phyloP scores from a whole-genome alignment of 2,329 filamentous ascomycete species.

The Trichophyton mentagrophytes region DNA sequence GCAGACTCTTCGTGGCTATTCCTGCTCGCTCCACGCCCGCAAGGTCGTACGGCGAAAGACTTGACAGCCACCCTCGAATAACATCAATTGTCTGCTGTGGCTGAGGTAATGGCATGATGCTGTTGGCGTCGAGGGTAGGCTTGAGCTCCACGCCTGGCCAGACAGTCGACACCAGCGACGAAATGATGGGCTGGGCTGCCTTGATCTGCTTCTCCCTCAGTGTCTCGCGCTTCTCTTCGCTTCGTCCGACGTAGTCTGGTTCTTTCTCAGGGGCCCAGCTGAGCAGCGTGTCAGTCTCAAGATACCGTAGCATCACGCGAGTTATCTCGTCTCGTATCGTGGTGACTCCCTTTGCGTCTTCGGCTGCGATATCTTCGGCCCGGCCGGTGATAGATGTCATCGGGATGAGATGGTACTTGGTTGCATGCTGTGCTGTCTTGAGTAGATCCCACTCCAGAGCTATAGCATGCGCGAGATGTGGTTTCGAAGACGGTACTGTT shows the following conservation, averaged over 20 bases:
- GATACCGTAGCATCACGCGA: conserved; percentile 62
- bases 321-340: conserved; percentile 52
- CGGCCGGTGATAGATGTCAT: conserved; percentile 75
- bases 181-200: conserved; percentile 57
- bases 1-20: conserved; percentile 73
- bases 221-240: conserved; percentile 39
- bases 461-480: conserved; percentile 68
- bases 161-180: conserved; percentile 55
- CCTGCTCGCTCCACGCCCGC: conserved; percentile 74
- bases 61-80: conserved; percentile 62
- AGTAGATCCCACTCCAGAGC: conserved; percentile 90
- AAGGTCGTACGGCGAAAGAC: conserved; percentile 64
- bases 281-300: conserved; percentile 82
- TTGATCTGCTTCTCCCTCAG: conserved; percentile 61
- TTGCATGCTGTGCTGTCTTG: conserved; percentile 66
- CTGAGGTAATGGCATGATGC: conserved; percentile 65
- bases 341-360: conserved; percentile 44
- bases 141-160: conserved; percentile 73
- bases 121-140: conserved; percentile 66
- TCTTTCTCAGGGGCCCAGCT: conserved; percentile 64
- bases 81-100: conserved; percentile 61
- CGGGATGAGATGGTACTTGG: conserved; percentile 77
- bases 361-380: conserved; percentile 63
- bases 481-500: conserved; percentile 60
- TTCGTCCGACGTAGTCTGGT: conserved; percentile 37